A percentile compares a stretch with the other conserved stretches of the same genome.
Evolutionary conservation across 2,329 filamentous ascomycete genomes (phyloP).

Genomic region (Metarhizium brunneum): DNA sequence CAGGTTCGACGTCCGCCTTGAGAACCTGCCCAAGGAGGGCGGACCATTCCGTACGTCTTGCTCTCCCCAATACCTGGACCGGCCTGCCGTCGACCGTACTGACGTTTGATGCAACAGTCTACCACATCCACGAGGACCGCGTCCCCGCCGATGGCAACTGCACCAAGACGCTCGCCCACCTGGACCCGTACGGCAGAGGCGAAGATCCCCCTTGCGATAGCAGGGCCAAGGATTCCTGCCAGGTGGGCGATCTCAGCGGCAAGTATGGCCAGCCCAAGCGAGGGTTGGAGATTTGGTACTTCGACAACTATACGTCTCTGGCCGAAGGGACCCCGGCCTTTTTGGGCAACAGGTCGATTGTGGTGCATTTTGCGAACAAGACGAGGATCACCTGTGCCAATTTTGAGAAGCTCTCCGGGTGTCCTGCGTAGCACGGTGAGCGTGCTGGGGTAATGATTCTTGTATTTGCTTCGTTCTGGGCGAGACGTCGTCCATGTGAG

Average conservation of each 20-base stretch:
- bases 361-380: constrained; percentile 55
- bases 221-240: constrained; percentile 51
- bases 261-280: constrained; percentile 56
- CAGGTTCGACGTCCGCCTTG: constrained; percentile 43
- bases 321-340: constrained; percentile 41
- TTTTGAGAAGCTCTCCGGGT: constrained; percentile 29
- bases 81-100: neutral
- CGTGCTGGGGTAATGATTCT: neutral
- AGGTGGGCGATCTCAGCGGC: constrained; percentile 68
- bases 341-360: constrained; percentile 56
- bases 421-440: neutral
- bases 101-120: constrained; percentile 37
- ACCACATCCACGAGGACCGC: constrained; percentile 61
- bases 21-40: constrained; percentile 46
- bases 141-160: constrained; percentile 63
- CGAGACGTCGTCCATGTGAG: neutral
- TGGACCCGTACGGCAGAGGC: constrained; percentile 61
- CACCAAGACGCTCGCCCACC: constrained; percentile 55
- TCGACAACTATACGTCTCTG: constrained; percentile 50
- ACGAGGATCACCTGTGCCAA: constrained; percentile 58
- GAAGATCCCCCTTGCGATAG: constrained; percentile 53
- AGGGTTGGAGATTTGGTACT: constrained; percentile 25
- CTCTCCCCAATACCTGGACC: neutral
- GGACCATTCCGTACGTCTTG: constrained; percentile 49
- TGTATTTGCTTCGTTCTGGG: neutral